These are phyloP conservation scores for Penicillium capsulatum DNA, from an alignment of 2,329 filamentous ascomycete genomes.

Conservation along the genomic window DNA sequence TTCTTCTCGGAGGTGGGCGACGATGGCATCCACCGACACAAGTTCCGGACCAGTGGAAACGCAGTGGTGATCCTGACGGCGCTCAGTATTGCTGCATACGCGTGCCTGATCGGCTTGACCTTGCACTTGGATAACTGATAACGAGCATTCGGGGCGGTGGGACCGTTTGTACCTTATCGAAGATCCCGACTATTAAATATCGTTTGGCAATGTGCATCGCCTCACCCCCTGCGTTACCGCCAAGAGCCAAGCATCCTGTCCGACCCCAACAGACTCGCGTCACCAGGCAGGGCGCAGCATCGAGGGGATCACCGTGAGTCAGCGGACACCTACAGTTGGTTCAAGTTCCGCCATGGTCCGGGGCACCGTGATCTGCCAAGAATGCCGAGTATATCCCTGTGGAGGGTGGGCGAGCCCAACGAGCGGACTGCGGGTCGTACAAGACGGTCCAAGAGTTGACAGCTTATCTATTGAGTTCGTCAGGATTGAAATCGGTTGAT, in stretches of 20 bases:
- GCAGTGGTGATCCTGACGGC: constrained; percentile 60
- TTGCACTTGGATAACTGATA: constrained; percentile 43
- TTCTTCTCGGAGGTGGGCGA: constrained; percentile 66
- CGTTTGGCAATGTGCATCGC: constrained; percentile 13
- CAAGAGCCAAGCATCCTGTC: constrained; percentile 32
- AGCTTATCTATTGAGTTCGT: constrained; percentile 9
- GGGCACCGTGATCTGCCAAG: constrained; percentile 18
- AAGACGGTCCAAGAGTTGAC: constrained; percentile 7
- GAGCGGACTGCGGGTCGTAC: constrained; percentile 15
- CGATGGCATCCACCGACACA: constrained; percentile 58
- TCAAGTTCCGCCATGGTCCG: constrained; percentile 12
- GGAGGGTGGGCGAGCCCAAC: constrained; percentile 13
- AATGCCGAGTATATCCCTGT: constrained; percentile 17
- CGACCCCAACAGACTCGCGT: constrained; percentile 12
- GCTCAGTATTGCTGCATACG: constrained; percentile 59
- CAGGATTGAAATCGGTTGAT: constrained; percentile 12
- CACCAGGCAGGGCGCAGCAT: constrained; percentile 8
- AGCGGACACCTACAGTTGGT: constrained; percentile 15
- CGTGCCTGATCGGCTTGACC: constrained; percentile 57
- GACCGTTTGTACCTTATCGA: constrained; percentile 2
- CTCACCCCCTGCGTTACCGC: constrained; percentile 29
- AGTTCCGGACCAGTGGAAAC: constrained; percentile 63
- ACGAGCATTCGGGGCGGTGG: constrained; percentile 1
- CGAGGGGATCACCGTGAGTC: constrained; percentile 17
- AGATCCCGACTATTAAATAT: constrained; percentile 1